Percentiles rank a stretch among this genome's conserved stretches.
phyloP scores from a whole-genome alignment of 441 rosid genomes.

The Oxalis stricta region DNA sequence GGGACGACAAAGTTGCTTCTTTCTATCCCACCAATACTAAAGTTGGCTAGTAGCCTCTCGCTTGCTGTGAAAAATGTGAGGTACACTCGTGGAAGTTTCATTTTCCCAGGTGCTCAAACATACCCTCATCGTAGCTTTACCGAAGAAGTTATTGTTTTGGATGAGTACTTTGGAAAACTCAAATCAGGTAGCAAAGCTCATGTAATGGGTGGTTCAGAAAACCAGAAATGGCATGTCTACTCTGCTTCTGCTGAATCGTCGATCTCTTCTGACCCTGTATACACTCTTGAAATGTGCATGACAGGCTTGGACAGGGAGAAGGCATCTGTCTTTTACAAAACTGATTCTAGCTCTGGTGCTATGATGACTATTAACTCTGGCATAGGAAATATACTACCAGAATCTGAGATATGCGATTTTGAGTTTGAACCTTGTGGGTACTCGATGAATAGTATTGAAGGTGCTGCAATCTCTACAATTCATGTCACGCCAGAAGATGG shows the following conservation, averaged over 20 bases:
- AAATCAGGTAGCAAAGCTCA: slow-evolving; percentile 45
- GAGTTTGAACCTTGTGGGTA: slow-evolving; percentile 79
- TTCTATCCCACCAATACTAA: slow-evolving; percentile 48
- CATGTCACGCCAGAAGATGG: slow-evolving; percentile 77
- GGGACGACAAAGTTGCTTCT: slow-evolving; percentile 72
- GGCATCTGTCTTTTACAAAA: slow-evolving; percentile 55
- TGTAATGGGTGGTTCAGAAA: slow-evolving; percentile 37
- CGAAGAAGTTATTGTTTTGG: slow-evolving; percentile 61
- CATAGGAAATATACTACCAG: slow-evolving; percentile 56
- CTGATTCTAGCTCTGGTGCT: slow-evolving; percentile 29
- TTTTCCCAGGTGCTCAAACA: slow-evolving; percentile 54
- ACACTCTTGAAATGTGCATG: slow-evolving; percentile 83
- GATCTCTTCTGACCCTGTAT: slow-evolving; percentile 19
- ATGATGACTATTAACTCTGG: slow-evolving; percentile 55
- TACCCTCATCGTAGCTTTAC: slow-evolving; percentile 66
- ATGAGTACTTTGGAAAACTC: slow-evolving; percentile 49
- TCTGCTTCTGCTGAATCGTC: slow-evolving; percentile 38
- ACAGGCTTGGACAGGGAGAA: slow-evolving; percentile 43
- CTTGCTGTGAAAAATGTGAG: slow-evolving; percentile 42
- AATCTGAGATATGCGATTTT: slow-evolving; percentile 58
- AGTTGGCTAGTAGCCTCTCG: slow-evolving; percentile 33
- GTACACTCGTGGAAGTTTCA: slow-evolving; percentile 68
- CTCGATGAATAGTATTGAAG: slow-evolving; percentile 72
- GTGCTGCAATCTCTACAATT: slow-evolving; percentile 53
- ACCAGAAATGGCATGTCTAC: slow-evolving; percentile 70